Conservation (phyloP, 768 basidiomycete species). For the Panellus pusillus region DNA sequence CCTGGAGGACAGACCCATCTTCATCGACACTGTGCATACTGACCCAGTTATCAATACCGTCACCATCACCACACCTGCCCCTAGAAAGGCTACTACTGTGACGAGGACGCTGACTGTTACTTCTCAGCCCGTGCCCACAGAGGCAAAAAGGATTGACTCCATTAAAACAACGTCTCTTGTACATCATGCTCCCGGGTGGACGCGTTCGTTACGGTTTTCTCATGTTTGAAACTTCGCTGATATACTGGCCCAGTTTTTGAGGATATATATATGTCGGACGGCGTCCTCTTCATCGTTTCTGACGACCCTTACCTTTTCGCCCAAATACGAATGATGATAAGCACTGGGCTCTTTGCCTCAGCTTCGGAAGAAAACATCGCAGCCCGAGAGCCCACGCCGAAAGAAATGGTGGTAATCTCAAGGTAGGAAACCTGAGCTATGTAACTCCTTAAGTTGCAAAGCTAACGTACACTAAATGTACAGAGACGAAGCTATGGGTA, state of each 20-base stretch:
- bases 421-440: constrained; percentile 24
- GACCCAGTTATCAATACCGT: constrained; percentile 12
- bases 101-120: neutral
- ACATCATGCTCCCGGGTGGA: constrained; percentile 21
- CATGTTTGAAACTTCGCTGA: neutral
- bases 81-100: constrained; percentile 1
- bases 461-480: no score
- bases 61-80: neutral
- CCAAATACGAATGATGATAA: constrained; percentile 61
- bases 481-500: constrained; percentile 48
- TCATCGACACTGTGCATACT: constrained; percentile 5
- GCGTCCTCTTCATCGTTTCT: constrained; percentile 73
- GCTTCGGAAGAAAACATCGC: constrained; percentile 65
- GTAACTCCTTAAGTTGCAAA: no score
- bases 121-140: neutral
- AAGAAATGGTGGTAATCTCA: constrained; percentile 62
- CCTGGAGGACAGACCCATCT: constrained; percentile 2
- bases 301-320: constrained; percentile 35
- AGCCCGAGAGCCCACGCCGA: constrained; percentile 62
- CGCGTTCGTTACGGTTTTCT: constrained; percentile 6
- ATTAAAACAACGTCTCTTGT: constrained; percentile 4
- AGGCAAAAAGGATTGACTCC: neutral
- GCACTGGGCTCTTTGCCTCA: constrained; percentile 58
- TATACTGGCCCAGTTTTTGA: constrained; percentile 39
- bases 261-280: constrained; percentile 75